Base-by-base conservation (phyloP, 2,329 filamentous ascomycete genomes). In the Apiospora marii region DNA sequence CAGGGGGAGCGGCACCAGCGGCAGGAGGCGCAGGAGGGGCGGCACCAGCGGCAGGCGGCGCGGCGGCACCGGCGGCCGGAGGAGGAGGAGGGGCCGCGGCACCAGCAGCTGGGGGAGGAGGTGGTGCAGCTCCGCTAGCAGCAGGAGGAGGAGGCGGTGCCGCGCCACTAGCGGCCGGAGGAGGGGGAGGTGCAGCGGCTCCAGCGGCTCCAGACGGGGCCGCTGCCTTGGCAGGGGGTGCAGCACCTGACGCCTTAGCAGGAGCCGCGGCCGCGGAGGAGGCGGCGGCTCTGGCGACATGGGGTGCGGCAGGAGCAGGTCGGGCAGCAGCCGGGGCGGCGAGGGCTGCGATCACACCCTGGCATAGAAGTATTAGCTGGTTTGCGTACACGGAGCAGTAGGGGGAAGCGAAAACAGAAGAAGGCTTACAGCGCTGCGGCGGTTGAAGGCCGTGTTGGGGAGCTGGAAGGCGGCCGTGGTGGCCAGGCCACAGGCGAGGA, bases 401-500 rank as follows among this genome's bases (percentile, higher is more conserved):
- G 46, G 8, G 22, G 48, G 5, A 12, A 58, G 16, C 1, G 27
- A 22, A 19, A 6, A 37, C 22, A 6, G 7, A 37, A 22, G 27
- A 34, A 22, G 30, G n/a, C 53, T 19, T 61, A 37, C 53, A 4
- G 53, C 53, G 53, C 53, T 30, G 30, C 53, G 53, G 53, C 53
- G 53, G 30, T 30, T 37, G 53, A 61, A 61, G 53, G 53, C 7
- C 0, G 53, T 37, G 30, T 22, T 34, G 30, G 53, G 53, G 30
- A 61, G 53, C 53, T 61, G 53, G 27, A 61, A 61, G 53, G 53
- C 53, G 16, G 53, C 53, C 30, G 53, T 61, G 53, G 53, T 61
- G 53, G 30, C 53, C 53, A 61, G 53, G 53, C 53, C 53, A 37
- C 53, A 61, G 53, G 53, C 30, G 53, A 61, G 53, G 7, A 61